These are phyloP conservation scores for Venturia aucupariae DNA, from an alignment of 2,329 filamentous ascomycete species.

Conservation along the genomic window DNA sequence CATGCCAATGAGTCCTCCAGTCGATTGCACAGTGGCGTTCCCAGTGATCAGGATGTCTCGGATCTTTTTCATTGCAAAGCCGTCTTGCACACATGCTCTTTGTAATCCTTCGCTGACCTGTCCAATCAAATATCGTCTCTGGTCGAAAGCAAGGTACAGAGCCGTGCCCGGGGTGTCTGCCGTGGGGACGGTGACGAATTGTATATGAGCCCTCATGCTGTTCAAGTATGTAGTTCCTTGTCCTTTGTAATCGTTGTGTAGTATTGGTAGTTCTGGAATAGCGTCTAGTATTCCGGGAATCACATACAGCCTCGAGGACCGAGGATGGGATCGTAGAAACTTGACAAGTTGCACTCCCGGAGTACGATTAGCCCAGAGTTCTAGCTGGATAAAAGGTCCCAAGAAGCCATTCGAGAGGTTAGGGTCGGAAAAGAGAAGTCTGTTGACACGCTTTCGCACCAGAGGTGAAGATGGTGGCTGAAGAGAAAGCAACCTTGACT, in stretches of 20 bases:
- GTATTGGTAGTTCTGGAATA: neutral
- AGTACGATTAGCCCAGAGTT: neutral
- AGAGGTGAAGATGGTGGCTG: neutral
- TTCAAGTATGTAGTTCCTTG: neutral
- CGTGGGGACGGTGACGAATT: conserved; percentile 73
- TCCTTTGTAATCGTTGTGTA: neutral
- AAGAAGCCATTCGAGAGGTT: neutral
- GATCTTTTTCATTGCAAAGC: conserved; percentile 53
- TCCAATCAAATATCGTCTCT: conserved; percentile 77
- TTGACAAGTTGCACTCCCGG: neutral
- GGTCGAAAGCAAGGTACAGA: conserved; percentile 69
- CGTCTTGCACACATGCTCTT: conserved; percentile 61
- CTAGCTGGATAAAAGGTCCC: neutral
- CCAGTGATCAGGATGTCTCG: conserved; percentile 79
- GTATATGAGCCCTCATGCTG: conserved; percentile 62
- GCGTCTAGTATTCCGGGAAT: neutral
- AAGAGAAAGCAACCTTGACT: neutral
- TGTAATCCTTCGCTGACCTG: conserved; percentile 77
- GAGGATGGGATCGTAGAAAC: neutral
- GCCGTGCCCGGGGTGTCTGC: conserved; percentile 77
- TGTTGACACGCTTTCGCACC: neutral
- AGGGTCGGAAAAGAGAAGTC: neutral
- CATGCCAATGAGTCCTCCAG: conserved; percentile 76
- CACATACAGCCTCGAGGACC: neutral
- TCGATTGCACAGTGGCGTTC: conserved; percentile 61